These are phyloP conservation scores for Oryza brachyantha DNA, from an alignment of 176 grass and related monocot species.

Conservation along the genomic window DNA sequence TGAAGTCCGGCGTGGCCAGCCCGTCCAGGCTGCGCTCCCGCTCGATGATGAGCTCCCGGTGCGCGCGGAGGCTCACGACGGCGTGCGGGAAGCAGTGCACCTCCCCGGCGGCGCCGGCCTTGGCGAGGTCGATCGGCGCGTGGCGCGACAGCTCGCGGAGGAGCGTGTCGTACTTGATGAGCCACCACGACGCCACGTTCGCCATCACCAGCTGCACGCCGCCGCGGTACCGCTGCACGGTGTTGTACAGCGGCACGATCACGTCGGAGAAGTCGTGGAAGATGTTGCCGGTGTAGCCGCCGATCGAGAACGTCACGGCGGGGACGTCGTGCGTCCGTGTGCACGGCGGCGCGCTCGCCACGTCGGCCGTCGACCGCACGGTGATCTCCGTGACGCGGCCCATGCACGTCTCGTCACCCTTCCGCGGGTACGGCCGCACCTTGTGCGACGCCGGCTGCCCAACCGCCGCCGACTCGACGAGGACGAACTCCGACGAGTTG, in stretches of 20 bases:
- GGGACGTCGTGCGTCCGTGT: conserved; percentile 29
- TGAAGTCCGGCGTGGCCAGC: conserved; percentile 73
- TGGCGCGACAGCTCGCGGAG: conserved; percentile 54
- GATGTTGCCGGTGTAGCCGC: conserved; percentile 93
- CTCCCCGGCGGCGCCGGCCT: conserved; percentile 22
- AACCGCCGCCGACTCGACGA: conserved; percentile 17
- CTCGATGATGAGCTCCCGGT: conserved; percentile 79
- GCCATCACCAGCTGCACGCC: conserved; percentile 73
- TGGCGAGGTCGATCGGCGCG: conserved; percentile 45
- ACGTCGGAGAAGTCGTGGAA: conserved; percentile 99
- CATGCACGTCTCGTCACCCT: conserved; percentile 65
- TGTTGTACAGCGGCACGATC: conserved; percentile 74
- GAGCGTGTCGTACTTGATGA: conserved; percentile 71
- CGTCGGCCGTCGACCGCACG: conserved; percentile 30
- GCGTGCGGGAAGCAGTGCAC: conserved; percentile 69
- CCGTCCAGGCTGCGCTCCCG: conserved; percentile 30
- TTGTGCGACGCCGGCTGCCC: conserved; percentile 8
- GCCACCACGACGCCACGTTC: conserved; percentile 61
- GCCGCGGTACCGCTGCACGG: conserved; percentile 39
- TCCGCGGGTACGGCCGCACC: conserved; percentile 77
- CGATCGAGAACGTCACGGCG: conserved; percentile 66
- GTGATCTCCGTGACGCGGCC: conserved; percentile 41
- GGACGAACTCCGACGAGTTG: conserved; percentile 48
- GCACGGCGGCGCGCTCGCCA: conserved; percentile 36
- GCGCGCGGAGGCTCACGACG: conserved; percentile 64